Base-by-base conservation (phyloP, 2,329 filamentous ascomycete species). In the Penicillium sp. region DNA sequence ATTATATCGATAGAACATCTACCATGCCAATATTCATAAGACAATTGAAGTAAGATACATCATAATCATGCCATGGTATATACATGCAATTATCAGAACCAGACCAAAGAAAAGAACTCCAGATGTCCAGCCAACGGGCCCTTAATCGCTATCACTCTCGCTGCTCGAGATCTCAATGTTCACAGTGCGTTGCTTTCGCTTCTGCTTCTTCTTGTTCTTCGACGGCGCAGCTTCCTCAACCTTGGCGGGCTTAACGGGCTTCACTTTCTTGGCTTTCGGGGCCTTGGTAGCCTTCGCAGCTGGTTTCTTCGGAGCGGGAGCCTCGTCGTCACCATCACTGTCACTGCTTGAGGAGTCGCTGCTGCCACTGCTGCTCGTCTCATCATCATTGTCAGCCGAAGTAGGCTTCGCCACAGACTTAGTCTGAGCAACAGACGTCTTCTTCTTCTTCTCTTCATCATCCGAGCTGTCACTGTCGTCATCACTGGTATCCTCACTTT, bases 401-500 rank as follows among this genome's bases (percentile, higher is more conserved):
- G 47, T 24, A 28, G 53, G 15, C 36, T 57, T 54, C 46, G 42
- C 29, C 13, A 43, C 24, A 28, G 53, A n/a, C 36, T 57, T 57
- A 46, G 42, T 1, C 42, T 29, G 58, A 58, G 43, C 51, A 18
- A 49, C 23, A 15, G 49, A 29, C 33, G 24, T 26, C 24, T 52
- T 47, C 2, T 47, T 29, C 52, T 54, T 54, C 44, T 64, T 50
- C 18, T 53, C 53, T 10, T 43, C 42, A 24, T 41, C 29, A n/a
- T 42, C 45, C n/a, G 34, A 38, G n/a, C 24, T 16, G 13, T 28
- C 41, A n/a, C 41, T 47, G 7, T 62, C 56, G 38, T 63, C 65
- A 28, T 62, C 59, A 42, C 67, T 70, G 24, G 64, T 63, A 48
- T 62, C 42, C 3, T 58, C 56, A 41, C 70, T 74, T 42, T 71